Evolutionary conservation across 345 rosid genomes (phyloP).

Genomic region (Anastatica hierochuntica): DNA sequence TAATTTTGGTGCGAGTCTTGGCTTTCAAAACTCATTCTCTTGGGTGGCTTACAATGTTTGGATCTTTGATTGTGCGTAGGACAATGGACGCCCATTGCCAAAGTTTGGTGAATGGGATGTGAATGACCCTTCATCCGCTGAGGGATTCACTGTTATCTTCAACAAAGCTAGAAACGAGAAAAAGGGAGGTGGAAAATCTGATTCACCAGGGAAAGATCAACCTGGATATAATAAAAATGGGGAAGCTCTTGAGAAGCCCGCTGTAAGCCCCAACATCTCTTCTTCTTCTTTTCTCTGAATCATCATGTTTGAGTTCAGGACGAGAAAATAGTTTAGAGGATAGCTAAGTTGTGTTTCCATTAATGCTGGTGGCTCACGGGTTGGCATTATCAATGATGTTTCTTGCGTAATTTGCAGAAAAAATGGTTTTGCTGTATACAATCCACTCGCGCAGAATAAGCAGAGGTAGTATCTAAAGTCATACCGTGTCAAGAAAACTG

Average conservation of each 20-base stretch:
- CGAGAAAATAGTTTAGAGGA: neutral
- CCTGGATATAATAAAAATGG: constrained; percentile 31
- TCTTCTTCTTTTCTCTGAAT: neutral
- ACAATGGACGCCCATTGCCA: constrained; percentile 44
- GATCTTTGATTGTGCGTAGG: constrained; percentile 27
- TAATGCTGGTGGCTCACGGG: neutral
- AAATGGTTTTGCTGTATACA: constrained; percentile 31
- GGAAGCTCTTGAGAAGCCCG: constrained; percentile 41
- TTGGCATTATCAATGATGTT: neutral
- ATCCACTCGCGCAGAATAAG: constrained; percentile 16
- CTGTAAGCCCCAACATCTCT: constrained; percentile 35
- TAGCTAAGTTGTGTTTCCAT: neutral
- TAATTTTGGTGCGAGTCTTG: too few relatives aligned
- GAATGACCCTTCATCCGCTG: constrained; percentile 50
- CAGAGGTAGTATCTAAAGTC: constrained; percentile 2
- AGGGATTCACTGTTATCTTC: constrained; percentile 51
- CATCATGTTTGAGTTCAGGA: neutral
- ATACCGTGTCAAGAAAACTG: constrained; percentile 24
- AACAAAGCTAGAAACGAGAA: constrained; percentile 56
- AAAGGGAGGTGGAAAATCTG: constrained; percentile 33
- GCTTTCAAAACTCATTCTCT: neutral
- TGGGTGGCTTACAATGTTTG: neutral
- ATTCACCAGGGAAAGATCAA: constrained; percentile 35
- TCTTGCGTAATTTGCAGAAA: constrained; percentile 16
- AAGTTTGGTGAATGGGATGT: constrained; percentile 62